Conservation (phyloP, 345 rosid genomes). For the Rhodomyrtus tomentosa region DNA sequence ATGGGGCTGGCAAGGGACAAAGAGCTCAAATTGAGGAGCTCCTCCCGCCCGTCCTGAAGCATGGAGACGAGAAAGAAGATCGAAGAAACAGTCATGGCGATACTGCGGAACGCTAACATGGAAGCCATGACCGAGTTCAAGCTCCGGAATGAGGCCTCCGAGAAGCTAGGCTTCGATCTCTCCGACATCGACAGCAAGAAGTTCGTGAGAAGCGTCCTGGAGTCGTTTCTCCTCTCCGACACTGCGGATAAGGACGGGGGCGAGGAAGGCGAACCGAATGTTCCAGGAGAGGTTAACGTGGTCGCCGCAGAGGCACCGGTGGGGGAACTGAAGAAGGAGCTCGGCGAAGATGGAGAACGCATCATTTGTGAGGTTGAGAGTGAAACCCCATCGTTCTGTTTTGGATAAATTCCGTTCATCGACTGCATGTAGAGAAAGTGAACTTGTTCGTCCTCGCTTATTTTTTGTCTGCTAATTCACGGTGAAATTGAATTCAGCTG, state of each 20-base stretch:
- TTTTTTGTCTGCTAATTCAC: background rate
- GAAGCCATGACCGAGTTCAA: conserved; percentile 66
- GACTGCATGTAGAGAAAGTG: background rate
- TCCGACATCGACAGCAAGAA: conserved; percentile 22
- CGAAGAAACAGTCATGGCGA: conserved; percentile 41
- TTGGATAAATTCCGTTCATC: background rate
- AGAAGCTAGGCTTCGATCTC: conserved; percentile 51
- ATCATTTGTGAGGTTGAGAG: conserved; percentile 47
- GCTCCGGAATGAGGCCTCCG: conserved; percentile 43
- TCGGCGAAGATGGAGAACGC: conserved; percentile 15
- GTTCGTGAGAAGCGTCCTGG: conserved; percentile 47
- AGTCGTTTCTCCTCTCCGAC: conserved; percentile 42
- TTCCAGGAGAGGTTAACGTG: conserved; percentile 1
- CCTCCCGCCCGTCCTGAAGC: background rate
- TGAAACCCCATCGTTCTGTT: background rate
- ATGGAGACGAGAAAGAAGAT: conserved; percentile 7
- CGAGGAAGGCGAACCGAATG: background rate
- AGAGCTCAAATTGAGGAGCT: background rate
- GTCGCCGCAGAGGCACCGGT: background rate
- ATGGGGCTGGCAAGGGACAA: background rate
- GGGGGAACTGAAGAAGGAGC: conserved; percentile 7
- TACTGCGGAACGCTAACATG: conserved; percentile 47
- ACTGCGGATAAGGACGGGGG: conserved; percentile 5
- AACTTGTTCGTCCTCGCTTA: background rate
- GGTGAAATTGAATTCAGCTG: background rate